Evolutionary conservation across 192 early-diverging fungal species (phyloP), one percentile per base, ranked within the genome.

Genomic region (Rhizophagus prolifer): DNA sequence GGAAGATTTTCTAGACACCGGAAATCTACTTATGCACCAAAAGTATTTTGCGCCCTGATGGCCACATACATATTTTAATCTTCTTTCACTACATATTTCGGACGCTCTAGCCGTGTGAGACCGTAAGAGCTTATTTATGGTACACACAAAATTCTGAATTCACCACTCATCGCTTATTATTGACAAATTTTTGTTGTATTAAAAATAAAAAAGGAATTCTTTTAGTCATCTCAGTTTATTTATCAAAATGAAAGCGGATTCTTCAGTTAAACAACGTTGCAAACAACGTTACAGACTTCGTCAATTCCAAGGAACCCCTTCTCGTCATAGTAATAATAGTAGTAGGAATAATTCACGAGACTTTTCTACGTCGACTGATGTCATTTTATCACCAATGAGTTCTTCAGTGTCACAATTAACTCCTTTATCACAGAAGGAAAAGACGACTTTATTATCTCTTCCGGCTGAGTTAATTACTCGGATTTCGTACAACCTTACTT

Each of bases 401-500:
- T 44, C 41, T 12, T 54, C 47, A 54, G 47, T 54, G 4, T 54
- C 47, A 21, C 47, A 54, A 54, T 54, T 54, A 54, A 54, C 47
- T 19, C 47, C 16, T 19, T 19, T 54, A 19, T 54, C 47, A 54
- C 47, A 54, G 4, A 54, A 54, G 21, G 47, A 54, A 16, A 54
- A 54, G 0, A 44, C 78, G 14, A 79, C 70, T 7, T 60, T 84
- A 4, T 62, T 73, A 2, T 65, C 78, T 10, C 58, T 84, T 6
- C 83, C 83, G 1, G 74, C 77, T 58, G 83, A 84, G 34, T 62
- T 84, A 58, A 66, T 84, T 19, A 80, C 81, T 59, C 73, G 74
- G 54, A 73, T 84, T 38, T 77, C 72, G 1, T 78, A 25, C 7
- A 31, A 68, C 46, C 70, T 84, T 50, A 78, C 77, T 16, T 74